Base-by-base conservation (phyloP, 768 basidiomycete genomes). In the Termitomyces sp. region DNA sequence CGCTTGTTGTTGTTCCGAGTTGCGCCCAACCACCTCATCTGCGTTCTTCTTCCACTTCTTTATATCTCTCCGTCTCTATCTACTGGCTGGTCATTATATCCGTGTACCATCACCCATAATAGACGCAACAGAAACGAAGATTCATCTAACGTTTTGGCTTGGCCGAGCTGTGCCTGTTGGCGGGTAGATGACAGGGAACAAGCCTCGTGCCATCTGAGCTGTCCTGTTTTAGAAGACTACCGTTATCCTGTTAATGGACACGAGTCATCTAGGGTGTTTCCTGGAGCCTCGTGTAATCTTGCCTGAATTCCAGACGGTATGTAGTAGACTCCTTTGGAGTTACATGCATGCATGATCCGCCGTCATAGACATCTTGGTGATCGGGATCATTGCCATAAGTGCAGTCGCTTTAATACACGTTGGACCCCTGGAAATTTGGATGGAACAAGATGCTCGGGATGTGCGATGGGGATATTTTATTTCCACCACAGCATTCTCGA, bases 41-140 rank as follows among this genome's bases (percentile, higher is more conserved):
- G 46, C 32, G 44, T 30, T 57, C 33, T 49, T 20, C 35, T 45
- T 54, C 47, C 38, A 43, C 49, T 26, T 56, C 47, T 50, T 26
- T 54, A 18, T 36, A 56, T 56, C 51, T 60, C 59, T 57, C 40
- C 40, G 38, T 57, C 50, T 56, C 55, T 64, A 64, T 59, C 57
- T 64, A 64, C 56, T 54, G 63, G 55, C 58, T 35, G 60, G 60
- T 64, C 22, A 52, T 57, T 52, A 62, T 64, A 59, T 64, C 60
- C 61, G 53, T 63, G 62, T 63, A 63, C 40, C 55, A 64, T 55
- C 63, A 63, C 40, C 60, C 48, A 41, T 55, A 62, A 59, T 55
- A 64, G 63, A 64, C 56, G 56, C 63, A 48, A 60, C 60, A 58
- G 57, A 57, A 63, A 56, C 38, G 59, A 61, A 60, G 22, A 38